Evolutionary conservation across 1,284 basidiomycete genomes (phyloP), one percentile per base, ranked within the genome.

Genomic region (Rhodofomes roseus): DNA sequence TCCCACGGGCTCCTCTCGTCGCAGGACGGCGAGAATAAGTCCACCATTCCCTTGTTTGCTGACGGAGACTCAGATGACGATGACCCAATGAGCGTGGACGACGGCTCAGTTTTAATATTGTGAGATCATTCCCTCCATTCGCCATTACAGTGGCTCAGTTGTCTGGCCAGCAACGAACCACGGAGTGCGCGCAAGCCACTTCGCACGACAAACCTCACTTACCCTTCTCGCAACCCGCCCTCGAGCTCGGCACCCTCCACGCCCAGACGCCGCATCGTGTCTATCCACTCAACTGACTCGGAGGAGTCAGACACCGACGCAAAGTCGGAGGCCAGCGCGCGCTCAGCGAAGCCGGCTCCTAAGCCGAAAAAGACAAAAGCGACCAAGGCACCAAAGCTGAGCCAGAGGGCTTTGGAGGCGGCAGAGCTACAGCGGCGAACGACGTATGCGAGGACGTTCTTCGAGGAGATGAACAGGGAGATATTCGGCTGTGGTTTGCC

Each of bases 401-500:
- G 75, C 16, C 82, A 83, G 73, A 86, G 82, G 63, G 77, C 75
- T 0, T 68, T 73, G 37, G 73, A 69, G 25, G 74, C 72, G 22
- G 79, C 76, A 6, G 80, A 84, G 54, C 78, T 79, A 52, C 73
- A 73, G 27, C 75, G 75, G 29, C 77, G 81, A 25, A 78, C 79
- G 43, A 70, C 70, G 4, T 90, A 90, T 69, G 86, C 88, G 1
- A 72, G 79, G 31, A 66, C 81, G n/a, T 78, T 98, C 75, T 87
- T 98, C 78, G 67, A 85, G 63, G 86, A 95, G 81, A 78, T 99
- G 74, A 82, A 99, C 80, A 63, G 81, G 71, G 71, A 81, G 72
- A 84, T 98, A 76, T 82, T 98, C 78, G 74, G 87, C 63, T 75
- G 88, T 78, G 68, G 85, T 71, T 76, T 99, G 71, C 90, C 92